phyloP scores from a whole-genome alignment of 1,139 yeast species.

The Hyphopichia wangnamkhiaoensis region DNA sequence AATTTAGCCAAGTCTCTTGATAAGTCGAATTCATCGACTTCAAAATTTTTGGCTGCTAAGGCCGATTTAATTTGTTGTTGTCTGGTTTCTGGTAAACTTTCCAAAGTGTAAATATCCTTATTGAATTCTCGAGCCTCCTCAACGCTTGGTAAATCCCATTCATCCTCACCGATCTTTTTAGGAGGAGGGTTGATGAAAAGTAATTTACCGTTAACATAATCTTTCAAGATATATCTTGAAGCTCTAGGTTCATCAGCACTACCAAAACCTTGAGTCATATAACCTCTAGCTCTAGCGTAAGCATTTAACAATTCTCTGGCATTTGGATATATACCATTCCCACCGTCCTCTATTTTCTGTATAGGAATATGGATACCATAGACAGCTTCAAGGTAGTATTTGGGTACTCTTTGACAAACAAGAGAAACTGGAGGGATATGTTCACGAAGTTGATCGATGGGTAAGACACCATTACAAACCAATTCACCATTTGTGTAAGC shows the following conservation, averaged over 20 bases:
- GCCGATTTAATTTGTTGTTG: slow-evolving; percentile 69
- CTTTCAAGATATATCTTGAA: slow-evolving; percentile 87
- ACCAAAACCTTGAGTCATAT: slow-evolving; percentile 96
- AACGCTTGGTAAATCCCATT: slow-evolving; percentile 37
- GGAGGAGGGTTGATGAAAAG: slow-evolving; percentile 91
- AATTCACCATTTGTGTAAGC: slow-evolving; percentile 96
- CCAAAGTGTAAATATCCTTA: slow-evolving; percentile 65
- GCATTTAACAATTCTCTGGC: slow-evolving; percentile 88
- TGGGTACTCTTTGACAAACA: slow-evolving; percentile 87
- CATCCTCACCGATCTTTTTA: slow-evolving; percentile 38
- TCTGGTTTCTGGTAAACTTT: slow-evolving; percentile 69
- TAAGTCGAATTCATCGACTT: slow-evolving; percentile 56
- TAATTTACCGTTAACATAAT: slow-evolving; percentile 90
- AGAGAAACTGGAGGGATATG: slow-evolving; percentile 88
- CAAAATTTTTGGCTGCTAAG: slow-evolving; percentile 54
- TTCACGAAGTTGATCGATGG: slow-evolving; percentile 95
- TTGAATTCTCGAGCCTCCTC: slow-evolving; percentile 67
- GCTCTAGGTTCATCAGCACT: slow-evolving; percentile 97
- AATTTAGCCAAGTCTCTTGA: slow-evolving; percentile 68
- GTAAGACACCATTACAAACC: slow-evolving; percentile 96
- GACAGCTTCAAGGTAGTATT: slow-evolving; percentile 81
- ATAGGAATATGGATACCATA: slow-evolving; percentile 90
- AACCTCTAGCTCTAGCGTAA: slow-evolving; percentile 96
- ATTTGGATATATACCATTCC: slow-evolving; percentile 77
- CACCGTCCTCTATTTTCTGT: slow-evolving; percentile 80